phyloP scores from a whole-genome alignment of 148 eudicot species.

The Fallopia convolvulus region DNA sequence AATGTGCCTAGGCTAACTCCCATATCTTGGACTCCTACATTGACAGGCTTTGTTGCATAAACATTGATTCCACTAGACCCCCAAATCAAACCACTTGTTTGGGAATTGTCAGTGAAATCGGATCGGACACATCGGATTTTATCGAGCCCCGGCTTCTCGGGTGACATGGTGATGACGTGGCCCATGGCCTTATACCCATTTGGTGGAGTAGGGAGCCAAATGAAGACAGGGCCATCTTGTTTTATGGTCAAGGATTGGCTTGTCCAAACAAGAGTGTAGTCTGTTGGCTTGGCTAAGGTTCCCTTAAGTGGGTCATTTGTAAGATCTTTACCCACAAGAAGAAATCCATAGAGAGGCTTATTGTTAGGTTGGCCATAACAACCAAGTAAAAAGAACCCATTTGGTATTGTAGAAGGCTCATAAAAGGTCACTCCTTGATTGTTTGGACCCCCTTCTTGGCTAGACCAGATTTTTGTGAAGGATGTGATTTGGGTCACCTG shows the following conservation, averaged over 20 bases:
- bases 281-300: constrained; percentile 22
- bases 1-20: constrained; percentile 31
- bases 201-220: constrained; percentile 31
- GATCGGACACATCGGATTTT: constrained; percentile 24
- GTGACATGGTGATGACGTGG: constrained; percentile 21
- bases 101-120: constrained; percentile 28
- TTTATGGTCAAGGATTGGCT: constrained; percentile 22
- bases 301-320: constrained; percentile 9
- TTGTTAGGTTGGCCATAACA: constrained; percentile 31
- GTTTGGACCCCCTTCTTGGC: constrained; percentile 28
- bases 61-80: constrained; percentile 21
- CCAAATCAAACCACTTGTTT: constrained; percentile 25
- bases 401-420: constrained; percentile 27
- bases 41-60: constrained; percentile 18
- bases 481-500: constrained; percentile 18
- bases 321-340: constrained; percentile 27
- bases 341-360: constrained; percentile 26
- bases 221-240: constrained; percentile 22
- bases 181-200: constrained; percentile 32
- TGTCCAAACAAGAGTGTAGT: constrained; percentile 40
- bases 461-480: constrained; percentile 32
- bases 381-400: constrained; percentile 26
- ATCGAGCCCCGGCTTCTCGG: constrained; percentile 29
- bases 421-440: constrained; percentile 27
- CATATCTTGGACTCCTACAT: constrained; percentile 22